Evolutionary conservation across 2,329 filamentous ascomycete genomes (phyloP), one percentile per base, ranked within the genome.

Genomic region (Beauveria scarabaeidicola): DNA sequence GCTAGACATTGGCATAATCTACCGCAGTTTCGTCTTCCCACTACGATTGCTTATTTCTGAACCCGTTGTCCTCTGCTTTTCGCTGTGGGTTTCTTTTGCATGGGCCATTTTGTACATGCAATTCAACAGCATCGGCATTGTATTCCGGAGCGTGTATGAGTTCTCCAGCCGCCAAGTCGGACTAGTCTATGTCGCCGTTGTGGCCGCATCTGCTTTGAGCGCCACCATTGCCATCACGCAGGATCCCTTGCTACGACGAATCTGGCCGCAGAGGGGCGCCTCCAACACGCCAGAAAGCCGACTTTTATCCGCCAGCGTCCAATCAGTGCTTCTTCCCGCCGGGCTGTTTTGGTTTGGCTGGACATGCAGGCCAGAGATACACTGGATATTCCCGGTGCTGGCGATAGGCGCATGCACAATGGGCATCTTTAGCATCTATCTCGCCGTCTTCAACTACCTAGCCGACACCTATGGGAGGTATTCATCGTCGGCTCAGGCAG

Each of bases 381-480:
- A 78, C 50, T 90, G 86, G 86, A 82, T 88, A 0, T 88, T 93
- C 40, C 40, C 40, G 2, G 40, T 19, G 17, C 40, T 41, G 40
- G 40, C 40, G 3, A 2, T 41, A 10, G 40, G 40, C 15, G 40
- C 40, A 41, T 41, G 40, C 40, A 41, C 40, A 3, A 41, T 41
- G 78, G 88, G 92, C 32, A 95, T 97, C 64, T 93, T 90, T 71
- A 86, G 84, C 44, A 85, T 97, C 41, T 95, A 95, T 68, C 80
- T 97, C 1, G 87, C 91, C 3, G 89, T 90, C 0, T 96, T 97
- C 75, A 97, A 97, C 69, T 97, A 96, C 66, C 79, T 96, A 1
- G 91, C 91, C 23, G 92, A 97, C 69, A 87, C 87, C 1, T 97
- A 96, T 72, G 87, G 91, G 69, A 79, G 82, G 3, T 96, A 93